Evolutionary conservation across 140 eudicot species (phyloP).

Genomic region (Erigeron philadelphicus): DNA sequence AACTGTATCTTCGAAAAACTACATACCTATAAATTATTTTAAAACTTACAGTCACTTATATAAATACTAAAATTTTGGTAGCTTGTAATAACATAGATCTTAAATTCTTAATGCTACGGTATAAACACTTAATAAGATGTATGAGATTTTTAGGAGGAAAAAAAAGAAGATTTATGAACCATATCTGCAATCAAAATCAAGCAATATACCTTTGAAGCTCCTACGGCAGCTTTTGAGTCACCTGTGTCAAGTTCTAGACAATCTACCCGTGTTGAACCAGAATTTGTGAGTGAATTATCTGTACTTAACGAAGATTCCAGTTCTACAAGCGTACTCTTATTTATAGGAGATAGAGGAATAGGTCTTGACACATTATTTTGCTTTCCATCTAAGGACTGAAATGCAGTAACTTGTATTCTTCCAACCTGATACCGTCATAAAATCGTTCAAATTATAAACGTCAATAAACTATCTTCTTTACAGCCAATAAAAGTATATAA

Average conservation of each 20-base stretch:
- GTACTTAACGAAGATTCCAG: constrained; percentile 71
- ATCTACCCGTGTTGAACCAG: constrained; percentile 49
- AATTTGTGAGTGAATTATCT: constrained; percentile 41
- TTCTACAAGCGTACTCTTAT: constrained; percentile 50
- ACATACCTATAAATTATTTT: too few relatives aligned
- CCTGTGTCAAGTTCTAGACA: constrained; percentile 72
- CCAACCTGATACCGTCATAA: constrained; percentile 55
- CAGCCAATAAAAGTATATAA: neutral
- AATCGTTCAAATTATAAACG: constrained; percentile 2
- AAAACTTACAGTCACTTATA: too few relatives aligned
- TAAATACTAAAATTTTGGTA: too few relatives aligned
- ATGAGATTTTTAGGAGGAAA: too few relatives aligned
- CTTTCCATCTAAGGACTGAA: constrained; percentile 92
- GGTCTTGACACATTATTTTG: constrained; percentile 47
- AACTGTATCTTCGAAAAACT: too few relatives aligned
- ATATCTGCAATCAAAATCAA: neutral
- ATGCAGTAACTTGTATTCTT: constrained; percentile 94
- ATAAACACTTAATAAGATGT: neutral
- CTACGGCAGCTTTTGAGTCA: constrained; percentile 57
- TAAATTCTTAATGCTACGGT: neutral
- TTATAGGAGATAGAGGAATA: constrained; percentile 48
- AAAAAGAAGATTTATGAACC: neutral
- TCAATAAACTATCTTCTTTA: constrained; percentile 7
- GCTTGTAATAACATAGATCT: constrained; percentile 3
- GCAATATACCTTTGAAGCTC: constrained; percentile 49